Conservation (phyloP, 768 basidiomycete genomes). For the Kondoa subrosea region DNA sequence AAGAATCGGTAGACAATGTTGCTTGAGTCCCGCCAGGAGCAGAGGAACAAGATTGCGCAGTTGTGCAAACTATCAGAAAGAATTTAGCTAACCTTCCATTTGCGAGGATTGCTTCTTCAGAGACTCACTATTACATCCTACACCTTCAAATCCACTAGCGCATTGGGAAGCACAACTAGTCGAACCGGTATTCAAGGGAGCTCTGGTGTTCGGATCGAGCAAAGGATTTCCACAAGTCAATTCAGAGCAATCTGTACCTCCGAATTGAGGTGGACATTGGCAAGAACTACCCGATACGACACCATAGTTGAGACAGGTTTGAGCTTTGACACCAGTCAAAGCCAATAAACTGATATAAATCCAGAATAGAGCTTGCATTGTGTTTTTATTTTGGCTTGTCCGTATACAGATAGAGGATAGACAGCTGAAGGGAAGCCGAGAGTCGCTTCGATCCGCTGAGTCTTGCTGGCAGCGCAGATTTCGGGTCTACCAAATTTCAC, state of each 20-base stretch:
- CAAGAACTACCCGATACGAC: constrained; percentile 40
- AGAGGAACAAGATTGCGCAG: constrained; percentile 48
- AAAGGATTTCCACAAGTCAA: constrained; percentile 67
- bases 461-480: no score
- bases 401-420: no score
- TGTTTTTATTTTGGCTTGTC: no score
- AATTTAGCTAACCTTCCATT: constrained; percentile 58
- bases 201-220: constrained; percentile 41
- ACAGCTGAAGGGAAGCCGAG: no score
- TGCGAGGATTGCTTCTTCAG: constrained; percentile 33
- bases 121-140: constrained; percentile 49
- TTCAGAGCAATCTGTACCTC: constrained; percentile 50
- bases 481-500: no score
- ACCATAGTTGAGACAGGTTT: constrained; percentile 56
- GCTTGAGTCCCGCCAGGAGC: constrained; percentile 31
- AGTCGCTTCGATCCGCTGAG: no score
- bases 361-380: no score
- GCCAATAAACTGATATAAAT: no score
- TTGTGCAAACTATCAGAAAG: constrained; percentile 52
- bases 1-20: not conserved
- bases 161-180: constrained; percentile 20
- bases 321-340: no score
- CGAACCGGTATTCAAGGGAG: constrained; percentile 4
- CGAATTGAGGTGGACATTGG: constrained; percentile 65
- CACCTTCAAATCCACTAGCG: constrained; percentile 50